phyloP scores from a whole-genome alignment of 345 rosid species.

The Citrus reticulata region DNA sequence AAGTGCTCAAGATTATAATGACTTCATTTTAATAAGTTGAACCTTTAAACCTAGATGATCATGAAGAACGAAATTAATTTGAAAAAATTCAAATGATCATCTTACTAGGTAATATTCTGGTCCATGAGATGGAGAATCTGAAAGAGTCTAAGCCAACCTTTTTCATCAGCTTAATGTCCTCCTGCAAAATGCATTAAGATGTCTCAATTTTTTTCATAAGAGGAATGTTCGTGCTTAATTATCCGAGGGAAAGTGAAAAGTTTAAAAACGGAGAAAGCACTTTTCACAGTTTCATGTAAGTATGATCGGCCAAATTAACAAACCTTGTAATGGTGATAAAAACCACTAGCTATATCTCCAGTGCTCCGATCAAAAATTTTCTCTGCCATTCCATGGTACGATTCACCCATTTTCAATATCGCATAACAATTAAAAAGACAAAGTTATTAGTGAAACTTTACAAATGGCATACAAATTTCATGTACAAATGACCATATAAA shows the following conservation, averaged over 20 bases:
- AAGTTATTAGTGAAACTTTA: background rate
- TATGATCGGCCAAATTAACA: no score
- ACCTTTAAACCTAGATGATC: background rate
- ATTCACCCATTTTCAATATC: no score
- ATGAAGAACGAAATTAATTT: background rate
- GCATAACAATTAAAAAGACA: no score
- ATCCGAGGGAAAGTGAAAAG: background rate
- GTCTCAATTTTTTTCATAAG: no score
- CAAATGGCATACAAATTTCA: no score
- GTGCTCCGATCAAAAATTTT: background rate
- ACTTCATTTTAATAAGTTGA: no score
- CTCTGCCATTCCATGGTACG: background rate
- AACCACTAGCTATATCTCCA: conserved; percentile 22
- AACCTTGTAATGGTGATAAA: conserved; percentile 27
- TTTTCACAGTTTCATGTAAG: no score
- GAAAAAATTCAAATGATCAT: background rate
- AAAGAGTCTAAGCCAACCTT: conserved; percentile 27
- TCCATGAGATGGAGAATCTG: conserved; percentile 32
- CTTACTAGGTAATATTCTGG: conserved; percentile 33
- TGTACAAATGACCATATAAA: no score
- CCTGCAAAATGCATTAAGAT: conserved; percentile 6
- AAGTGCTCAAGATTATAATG: no score
- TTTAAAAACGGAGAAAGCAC: no score
- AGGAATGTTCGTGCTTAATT: background rate
- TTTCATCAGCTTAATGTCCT: conserved; percentile 26